A percentile compares a stretch with the other conserved stretches of the same genome.
Conservation (phyloP, 306 rosid genomes). For the Argentina anserina region DNA sequence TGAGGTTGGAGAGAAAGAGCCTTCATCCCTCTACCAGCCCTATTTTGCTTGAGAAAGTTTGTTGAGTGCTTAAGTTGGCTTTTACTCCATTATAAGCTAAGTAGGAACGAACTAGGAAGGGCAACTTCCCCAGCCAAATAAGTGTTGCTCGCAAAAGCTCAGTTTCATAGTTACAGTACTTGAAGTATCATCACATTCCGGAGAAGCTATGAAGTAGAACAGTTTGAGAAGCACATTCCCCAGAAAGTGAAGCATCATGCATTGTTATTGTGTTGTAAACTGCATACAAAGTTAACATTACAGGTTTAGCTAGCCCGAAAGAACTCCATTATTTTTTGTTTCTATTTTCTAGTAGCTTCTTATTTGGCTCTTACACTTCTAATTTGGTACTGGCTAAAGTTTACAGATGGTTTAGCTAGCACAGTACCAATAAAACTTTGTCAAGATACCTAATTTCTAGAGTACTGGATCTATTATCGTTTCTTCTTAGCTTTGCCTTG, state of each 20-base stretch:
- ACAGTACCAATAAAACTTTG: background rate
- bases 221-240: background rate
- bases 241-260: background rate
- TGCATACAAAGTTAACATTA: background rate
- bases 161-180: background rate
- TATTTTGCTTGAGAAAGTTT: background rate
- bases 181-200: background rate
- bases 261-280: background rate
- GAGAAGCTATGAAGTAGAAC: background rate
- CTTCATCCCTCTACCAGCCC: background rate
- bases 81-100: background rate
- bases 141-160: background rate
- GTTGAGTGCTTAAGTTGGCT: background rate
- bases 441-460: background rate
- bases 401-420: background rate
- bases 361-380: background rate
- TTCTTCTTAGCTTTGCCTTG: background rate
- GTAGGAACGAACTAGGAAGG: background rate
- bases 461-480: background rate
- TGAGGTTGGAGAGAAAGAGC: conserved; percentile 1
- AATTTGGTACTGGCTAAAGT: background rate
- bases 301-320: background rate
- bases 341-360: background rate
- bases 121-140: background rate
- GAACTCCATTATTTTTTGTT: background rate